Conservation (phyloP, 2,329 filamentous ascomycete species). For the Chrysoporthe cubensis region DNA sequence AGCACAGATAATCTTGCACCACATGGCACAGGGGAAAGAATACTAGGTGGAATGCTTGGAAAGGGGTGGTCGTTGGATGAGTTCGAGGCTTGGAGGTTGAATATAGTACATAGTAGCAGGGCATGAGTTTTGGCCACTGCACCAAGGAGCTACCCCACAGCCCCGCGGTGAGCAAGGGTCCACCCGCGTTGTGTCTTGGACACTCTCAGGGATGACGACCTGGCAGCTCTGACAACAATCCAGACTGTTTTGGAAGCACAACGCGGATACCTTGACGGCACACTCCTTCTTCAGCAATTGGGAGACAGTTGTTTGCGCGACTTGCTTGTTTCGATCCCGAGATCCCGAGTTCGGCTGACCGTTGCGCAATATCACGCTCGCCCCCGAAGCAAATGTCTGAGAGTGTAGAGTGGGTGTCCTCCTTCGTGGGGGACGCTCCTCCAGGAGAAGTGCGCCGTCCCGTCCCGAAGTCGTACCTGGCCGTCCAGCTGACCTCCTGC, state of each 20-base stretch:
- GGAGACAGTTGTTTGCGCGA: too few species aligned
- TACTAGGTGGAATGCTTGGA: neutral
- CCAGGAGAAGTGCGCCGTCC: conserved; percentile 81
- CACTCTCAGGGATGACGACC: conserved; percentile 17
- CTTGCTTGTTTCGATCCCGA: neutral
- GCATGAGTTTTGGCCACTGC: neutral
- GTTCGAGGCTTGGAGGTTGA: neutral
- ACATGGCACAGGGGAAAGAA: neutral
- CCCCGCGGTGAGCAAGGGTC: conserved; percentile 20
- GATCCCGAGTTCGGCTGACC: neutral
- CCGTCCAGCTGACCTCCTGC: conserved; percentile 31
- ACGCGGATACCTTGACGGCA: conserved; percentile 1
- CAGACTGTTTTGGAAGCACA: conserved; percentile 2
- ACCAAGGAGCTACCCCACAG: conserved; percentile 19
- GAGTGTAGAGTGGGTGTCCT: conserved; percentile 67
- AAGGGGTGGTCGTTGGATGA: neutral
- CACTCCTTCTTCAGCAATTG: neutral
- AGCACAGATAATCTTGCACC: neutral
- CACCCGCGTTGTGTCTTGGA: conserved; percentile 5
- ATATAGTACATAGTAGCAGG: neutral
- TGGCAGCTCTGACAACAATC: conserved; percentile 21
- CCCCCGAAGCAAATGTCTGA: conserved; percentile 37
- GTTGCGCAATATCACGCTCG: neutral
- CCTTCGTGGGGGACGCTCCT: conserved; percentile 91
- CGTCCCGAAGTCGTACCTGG: conserved; percentile 17